phyloP scores from a whole-genome alignment of 2,329 filamentous ascomycete genomes.

The Pestalotiopsis sp. region DNA sequence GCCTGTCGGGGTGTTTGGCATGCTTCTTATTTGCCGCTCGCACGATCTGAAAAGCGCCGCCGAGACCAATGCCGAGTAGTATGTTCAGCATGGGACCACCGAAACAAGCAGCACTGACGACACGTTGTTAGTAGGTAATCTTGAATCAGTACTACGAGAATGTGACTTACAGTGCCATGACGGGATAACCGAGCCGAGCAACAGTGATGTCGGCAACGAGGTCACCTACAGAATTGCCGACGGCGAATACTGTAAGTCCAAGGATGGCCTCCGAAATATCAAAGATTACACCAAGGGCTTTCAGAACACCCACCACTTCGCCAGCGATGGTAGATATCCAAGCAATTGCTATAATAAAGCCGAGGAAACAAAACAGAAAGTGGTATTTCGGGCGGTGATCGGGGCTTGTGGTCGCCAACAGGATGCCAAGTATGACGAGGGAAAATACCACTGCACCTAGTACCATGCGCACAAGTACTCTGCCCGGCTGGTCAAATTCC shows the following conservation, averaged over 20 bases:
- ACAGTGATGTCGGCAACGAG: constrained; percentile 94
- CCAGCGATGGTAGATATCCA: constrained; percentile 97
- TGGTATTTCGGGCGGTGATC: constrained; percentile 72
- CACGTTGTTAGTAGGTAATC: constrained; percentile 23
- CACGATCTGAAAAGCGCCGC: constrained; percentile 85
- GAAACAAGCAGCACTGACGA: constrained; percentile 77
- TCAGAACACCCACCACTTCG: constrained; percentile 93
- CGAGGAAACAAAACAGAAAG: constrained; percentile 80
- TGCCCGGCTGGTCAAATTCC: constrained; percentile 54
- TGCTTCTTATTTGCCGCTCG: constrained; percentile 67
- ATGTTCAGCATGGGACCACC: constrained; percentile 99
- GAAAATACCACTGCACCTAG: constrained; percentile 71
- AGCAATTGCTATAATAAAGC: constrained; percentile 87
- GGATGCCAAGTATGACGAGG: constrained; percentile 62
- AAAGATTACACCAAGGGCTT: constrained; percentile 87
- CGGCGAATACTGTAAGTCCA: constrained; percentile 92
- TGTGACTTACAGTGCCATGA: constrained; percentile 77
- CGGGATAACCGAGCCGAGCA: constrained; percentile 87
- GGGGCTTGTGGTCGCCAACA: constrained; percentile 71
- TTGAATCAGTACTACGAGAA: background rate
- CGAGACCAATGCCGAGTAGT: constrained; percentile 88
- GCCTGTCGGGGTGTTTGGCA: constrained; percentile 65
- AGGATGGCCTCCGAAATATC: constrained; percentile 94
- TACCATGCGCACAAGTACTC: constrained; percentile 56
- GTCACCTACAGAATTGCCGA: constrained; percentile 93